Conservation (phyloP, 2,329 filamentous ascomycete genomes). For the Hypocreales sp. region DNA sequence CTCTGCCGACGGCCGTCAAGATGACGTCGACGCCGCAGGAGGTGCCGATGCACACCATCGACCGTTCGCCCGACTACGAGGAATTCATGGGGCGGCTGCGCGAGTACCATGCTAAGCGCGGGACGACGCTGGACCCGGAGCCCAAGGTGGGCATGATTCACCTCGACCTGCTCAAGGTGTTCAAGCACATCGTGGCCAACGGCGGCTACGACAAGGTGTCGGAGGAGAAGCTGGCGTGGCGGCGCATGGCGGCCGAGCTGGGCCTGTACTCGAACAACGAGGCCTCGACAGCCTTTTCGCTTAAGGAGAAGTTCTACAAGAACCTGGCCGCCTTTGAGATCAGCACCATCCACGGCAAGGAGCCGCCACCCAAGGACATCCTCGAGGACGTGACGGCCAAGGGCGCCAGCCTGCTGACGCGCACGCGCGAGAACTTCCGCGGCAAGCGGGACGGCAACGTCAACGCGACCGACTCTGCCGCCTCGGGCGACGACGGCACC, state of each 20-base stretch:
- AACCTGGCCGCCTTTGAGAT: constrained; percentile 83
- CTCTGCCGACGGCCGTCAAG: too few species aligned
- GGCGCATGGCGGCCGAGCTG: constrained; percentile 61
- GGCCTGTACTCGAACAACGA: constrained; percentile 61
- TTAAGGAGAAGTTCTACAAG: constrained; percentile 84
- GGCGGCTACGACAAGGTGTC: constrained; percentile 80
- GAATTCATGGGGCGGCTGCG: constrained; percentile 62
- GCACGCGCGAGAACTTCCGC: constrained; percentile 64
- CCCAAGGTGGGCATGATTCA: constrained; percentile 66
- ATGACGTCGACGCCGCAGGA: constrained; percentile 16
- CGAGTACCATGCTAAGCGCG: constrained; percentile 63
- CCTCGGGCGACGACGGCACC: constrained; percentile 44
- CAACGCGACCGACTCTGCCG: constrained; percentile 39
- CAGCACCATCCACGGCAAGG: constrained; percentile 57
- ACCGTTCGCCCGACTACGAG: constrained; percentile 54
- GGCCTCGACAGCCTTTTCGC: constrained; percentile 67
- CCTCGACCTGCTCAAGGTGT: constrained; percentile 65
- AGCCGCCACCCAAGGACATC: constrained; percentile 77
- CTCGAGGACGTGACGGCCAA: constrained; percentile 79
- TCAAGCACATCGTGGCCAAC: constrained; percentile 57
- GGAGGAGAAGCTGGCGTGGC: constrained; percentile 75
- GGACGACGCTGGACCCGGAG: constrained; percentile 63
- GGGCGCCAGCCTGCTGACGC: constrained; percentile 61
- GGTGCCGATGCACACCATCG: constrained; percentile 29
- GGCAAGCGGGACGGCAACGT: constrained; percentile 31